Conservation (phyloP, 345 rosid species). For the Lepidium aucheri region DNA sequence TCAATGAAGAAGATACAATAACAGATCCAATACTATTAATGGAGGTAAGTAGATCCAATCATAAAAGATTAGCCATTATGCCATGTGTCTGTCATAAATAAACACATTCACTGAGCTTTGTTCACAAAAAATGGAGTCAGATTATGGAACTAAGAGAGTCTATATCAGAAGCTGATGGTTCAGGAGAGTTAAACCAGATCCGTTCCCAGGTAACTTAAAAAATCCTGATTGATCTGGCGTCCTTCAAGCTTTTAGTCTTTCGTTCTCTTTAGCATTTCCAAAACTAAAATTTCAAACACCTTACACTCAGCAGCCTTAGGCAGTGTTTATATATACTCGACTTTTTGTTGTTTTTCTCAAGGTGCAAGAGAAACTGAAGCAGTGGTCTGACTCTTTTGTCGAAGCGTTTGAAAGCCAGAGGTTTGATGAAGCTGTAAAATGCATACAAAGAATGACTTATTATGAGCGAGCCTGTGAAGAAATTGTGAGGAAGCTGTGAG, state of each 20-base stretch:
- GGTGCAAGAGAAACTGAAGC: constrained; percentile 59
- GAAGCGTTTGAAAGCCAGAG: constrained; percentile 42
- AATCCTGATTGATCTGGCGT: neutral
- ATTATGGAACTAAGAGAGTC: constrained; percentile 91
- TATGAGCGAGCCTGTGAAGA: constrained; percentile 73
- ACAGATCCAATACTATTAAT: constrained; percentile 62
- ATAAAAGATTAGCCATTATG: neutral
- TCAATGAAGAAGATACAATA: constrained; percentile 88
- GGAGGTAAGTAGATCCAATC: constrained; percentile 45
- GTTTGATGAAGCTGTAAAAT: constrained; percentile 58
- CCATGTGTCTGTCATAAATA: neutral
- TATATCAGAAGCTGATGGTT: constrained; percentile 66
- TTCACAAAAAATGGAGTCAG: constrained; percentile 32
- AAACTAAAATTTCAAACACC: neutral
- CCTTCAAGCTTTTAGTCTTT: neutral
- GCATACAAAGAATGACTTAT: constrained; percentile 83
- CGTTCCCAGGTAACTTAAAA: constrained; percentile 46
- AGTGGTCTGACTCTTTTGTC: constrained; percentile 56
- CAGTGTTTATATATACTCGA: neutral
- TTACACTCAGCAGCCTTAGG: neutral
- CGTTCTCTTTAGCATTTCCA: neutral
- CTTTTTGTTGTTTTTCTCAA: constrained; percentile 24
- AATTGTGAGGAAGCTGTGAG: constrained; percentile 66
- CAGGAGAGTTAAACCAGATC: constrained; percentile 49
- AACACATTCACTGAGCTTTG: neutral